Evolutionary conservation across 345 rosid genomes (phyloP), one percentile per base, ranked within the genome.

Genomic region (Moricandia moricandioides): DNA sequence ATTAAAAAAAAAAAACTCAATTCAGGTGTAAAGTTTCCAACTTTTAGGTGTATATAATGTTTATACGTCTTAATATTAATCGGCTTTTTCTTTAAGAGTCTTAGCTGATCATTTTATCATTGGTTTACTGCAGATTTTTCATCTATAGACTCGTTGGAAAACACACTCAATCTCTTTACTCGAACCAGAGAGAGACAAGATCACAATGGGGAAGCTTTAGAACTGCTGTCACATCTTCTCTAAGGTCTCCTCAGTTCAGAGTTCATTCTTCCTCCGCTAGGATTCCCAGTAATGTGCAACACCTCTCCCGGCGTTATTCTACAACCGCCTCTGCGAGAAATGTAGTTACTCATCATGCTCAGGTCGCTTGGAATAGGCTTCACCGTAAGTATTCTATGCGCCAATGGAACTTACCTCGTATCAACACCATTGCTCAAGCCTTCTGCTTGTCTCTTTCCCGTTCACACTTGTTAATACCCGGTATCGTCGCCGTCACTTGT

Each of bases 401-500:
- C 59, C 81, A 76, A 14, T 73, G 57, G 57, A 69, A 72, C 60
- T 82, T 82, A 65, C 84, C 86, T 14, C 84, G 70, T 30, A 71
- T 92, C 49, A 84, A 82, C 78, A 88, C 77, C 78, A 80, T 92
- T 34, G 96, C 97, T 65, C 92, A 91, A 81, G 99, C 97, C 4
- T 84, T 88, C 33, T 83, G 88, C 81, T 86, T 96, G 77, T 91
- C 98, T 72, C 84, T 91, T 82, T 81, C 89, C 10, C 89, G 92
- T 33, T 88, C 96, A 0, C 95, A 86, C 24, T 70, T 89, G 2
- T 33, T 89, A 45, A 73, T 85, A 57, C 93, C 98, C 0, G 81
- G 94, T 45, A 62, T 86, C 30, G 37, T 88, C 80, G 86, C 96
- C 5, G 51, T 85, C 52, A 71, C 88, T 29, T 73, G 89, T 57